Evolutionary conservation across 495 filamentous ascomycete species (phyloP), one percentile per base, ranked within the genome.

Genomic region (Melanomma pulvis-pyrius): DNA sequence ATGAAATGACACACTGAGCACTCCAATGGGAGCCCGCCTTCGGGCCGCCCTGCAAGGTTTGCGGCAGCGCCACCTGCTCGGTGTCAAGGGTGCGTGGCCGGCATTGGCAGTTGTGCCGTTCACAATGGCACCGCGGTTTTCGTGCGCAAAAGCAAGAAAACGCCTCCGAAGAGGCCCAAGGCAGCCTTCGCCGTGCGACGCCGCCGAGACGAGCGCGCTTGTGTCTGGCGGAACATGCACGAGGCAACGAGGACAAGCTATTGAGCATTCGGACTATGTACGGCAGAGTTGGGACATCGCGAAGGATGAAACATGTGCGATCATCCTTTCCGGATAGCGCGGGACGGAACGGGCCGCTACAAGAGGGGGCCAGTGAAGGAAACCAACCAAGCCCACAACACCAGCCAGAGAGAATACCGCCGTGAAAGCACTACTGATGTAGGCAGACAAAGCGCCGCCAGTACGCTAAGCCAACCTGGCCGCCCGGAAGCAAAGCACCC

Each of bases 31-130:
- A 41, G 19, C 9, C 13, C 36, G 32, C 54, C 36, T 24, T 58
- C 54, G 54, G 54, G 8, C 54, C 54, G 54, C 36, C 51, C 34
- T 58, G 29, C 51, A 55, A 55, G 51, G 51, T 29, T 51, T 11
- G n/a, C 28, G 51, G 13, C 25, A 32, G 30, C 51, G 48, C 48
- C 48, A 51, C 48, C 15, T 9, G 48, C 5, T 24, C 4, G n/a
- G n/a, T 17, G 39, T 44, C 39, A 2, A 17, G 39, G 13, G n/a
- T 44, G 39, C 17, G 39, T 44, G 3, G n/a, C 39, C 39, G 39
- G 13, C 39, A 15, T 7, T 12, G 17, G 39, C n/a, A n/a, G n/a
- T 17, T 44, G 39, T 44, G n/a, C 39, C 2, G n/a, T 44, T 44
- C 17, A 2, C 3, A n/a, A 15, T 15, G 39, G 9, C 13, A 17